These are phyloP conservation scores for Schizophyllum commune DNA, from an alignment of 1,284 basidiomycete genomes.

Conservation along the genomic window DNA sequence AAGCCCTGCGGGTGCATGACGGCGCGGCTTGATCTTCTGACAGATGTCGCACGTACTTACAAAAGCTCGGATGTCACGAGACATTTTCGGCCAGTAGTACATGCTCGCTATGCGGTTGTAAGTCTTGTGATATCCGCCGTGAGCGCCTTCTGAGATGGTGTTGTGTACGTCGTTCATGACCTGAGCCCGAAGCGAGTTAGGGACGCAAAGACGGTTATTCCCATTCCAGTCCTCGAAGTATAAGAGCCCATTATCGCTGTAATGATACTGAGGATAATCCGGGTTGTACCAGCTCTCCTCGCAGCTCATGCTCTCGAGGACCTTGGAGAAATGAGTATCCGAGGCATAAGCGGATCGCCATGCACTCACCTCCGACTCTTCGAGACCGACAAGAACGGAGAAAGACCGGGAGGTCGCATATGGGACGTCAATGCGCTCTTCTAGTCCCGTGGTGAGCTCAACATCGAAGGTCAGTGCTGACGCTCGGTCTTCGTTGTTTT, in stretches of 20 bases:
- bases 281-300: constrained; percentile 6
- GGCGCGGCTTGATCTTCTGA: constrained; percentile 22
- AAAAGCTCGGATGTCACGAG: constrained; percentile 24
- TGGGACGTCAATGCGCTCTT: too few species aligned
- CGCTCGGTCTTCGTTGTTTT: background rate
- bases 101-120: constrained; percentile 3
- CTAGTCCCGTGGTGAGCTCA: too few species aligned
- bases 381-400: constrained; percentile 2
- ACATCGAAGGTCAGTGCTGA: background rate
- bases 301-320: constrained; percentile 1
- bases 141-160: constrained; percentile 4
- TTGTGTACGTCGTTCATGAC: constrained; percentile 9
- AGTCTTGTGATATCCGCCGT: constrained; percentile 4
- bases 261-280: constrained; percentile 10
- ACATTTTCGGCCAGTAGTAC: constrained; percentile 28
- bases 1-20: constrained; percentile 10
- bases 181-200: background rate
- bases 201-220: constrained; percentile 10
- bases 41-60: constrained; percentile 24
- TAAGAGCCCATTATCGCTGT: constrained; percentile 6
- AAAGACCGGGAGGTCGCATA: background rate
- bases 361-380: background rate
- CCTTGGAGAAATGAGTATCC: constrained; percentile 5
- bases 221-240: constrained; percentile 11
- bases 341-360: constrained; percentile 1